Evolutionary conservation across 345 rosid genomes (phyloP).

Genomic region (Brassica nigra): DNA sequence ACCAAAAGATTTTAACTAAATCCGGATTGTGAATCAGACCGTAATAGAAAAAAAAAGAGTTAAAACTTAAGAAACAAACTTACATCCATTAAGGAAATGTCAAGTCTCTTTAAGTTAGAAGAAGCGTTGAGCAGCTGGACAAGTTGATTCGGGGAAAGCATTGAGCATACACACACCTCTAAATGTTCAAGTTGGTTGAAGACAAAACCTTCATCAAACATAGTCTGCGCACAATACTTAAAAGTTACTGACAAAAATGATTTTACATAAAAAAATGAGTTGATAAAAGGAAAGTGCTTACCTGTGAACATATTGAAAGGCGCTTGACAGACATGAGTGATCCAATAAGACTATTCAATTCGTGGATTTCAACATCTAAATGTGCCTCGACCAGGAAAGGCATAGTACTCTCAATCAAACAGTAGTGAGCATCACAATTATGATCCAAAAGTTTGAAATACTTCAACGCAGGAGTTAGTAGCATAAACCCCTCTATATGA

Average conservation of each 20-base stretch:
- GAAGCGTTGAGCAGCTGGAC: background rate
- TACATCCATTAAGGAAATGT: background rate
- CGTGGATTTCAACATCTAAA: background rate
- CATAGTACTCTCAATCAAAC: background rate
- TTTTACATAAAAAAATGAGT: background rate
- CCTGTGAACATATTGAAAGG: background rate
- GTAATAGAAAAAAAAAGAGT: too few species aligned
- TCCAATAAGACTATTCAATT: background rate
- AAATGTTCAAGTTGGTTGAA: background rate
- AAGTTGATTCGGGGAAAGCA: background rate
- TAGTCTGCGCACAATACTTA: background rate
- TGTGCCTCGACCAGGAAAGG: background rate
- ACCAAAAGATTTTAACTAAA: background rate
- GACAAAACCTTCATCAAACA: background rate
- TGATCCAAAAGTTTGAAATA: background rate
- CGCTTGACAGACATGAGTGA: background rate
- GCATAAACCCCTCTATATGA: background rate
- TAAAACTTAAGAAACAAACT: background rate
- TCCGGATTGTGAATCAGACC: background rate
- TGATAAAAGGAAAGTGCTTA: background rate
- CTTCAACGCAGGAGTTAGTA: background rate
- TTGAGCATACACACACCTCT: background rate
- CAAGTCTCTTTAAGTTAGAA: background rate
- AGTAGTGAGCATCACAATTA: background rate
- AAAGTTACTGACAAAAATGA: background rate